Evolutionary conservation across 2,329 filamentous ascomycete species (phyloP), one percentile per base, ranked within the genome.

Genomic region (Beauveria pseudobassiana): DNA sequence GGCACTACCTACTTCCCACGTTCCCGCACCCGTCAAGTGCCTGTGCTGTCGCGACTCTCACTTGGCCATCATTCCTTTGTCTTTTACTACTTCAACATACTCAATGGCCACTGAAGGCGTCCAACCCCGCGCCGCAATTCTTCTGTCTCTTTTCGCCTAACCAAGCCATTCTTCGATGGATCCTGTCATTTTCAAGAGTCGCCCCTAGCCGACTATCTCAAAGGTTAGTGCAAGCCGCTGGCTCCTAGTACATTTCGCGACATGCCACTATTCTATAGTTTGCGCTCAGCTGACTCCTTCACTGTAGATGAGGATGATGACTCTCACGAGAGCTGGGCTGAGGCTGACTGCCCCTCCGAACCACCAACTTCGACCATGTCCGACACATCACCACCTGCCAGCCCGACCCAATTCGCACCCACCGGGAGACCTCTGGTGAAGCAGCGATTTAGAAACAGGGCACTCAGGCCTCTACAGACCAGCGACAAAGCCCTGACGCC

Each of bases 151-250:
- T 48, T 53, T 18, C 26, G 14, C 42, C 38, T 43, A 48, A 20
- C 28, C 14, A 49, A 16, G 26, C 49, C n/a, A 49, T 43, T 7
- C 48, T 46, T 22, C 56, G 20, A 95, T 97, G 93, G 93, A 96
- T 83, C 86, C 89, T 71, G 82, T 96, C 69, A 86, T 96, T 69
- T 90, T 89, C 86, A 95, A 77, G 87, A 92, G 77, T 90, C 90
- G 73, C 93, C 93, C 69, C 82, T 97, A 76, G 92, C 91, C 72
- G 87, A 90, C 71, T 95, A 95, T 78, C 86, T 97, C 69, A 88
- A 93, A 85, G 92, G 93, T 95, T 76, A 70, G 59, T 61, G 22
- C 43, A 26, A 50, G 30, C n/a, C 45, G 43, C 18, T 34, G n/a
- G 30, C 50, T 20, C 38, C 26, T 16, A 22, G 7, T 34, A 10